phyloP scores from a whole-genome alignment of 208 protist genomes.

The Angomonas desouzai region DNA sequence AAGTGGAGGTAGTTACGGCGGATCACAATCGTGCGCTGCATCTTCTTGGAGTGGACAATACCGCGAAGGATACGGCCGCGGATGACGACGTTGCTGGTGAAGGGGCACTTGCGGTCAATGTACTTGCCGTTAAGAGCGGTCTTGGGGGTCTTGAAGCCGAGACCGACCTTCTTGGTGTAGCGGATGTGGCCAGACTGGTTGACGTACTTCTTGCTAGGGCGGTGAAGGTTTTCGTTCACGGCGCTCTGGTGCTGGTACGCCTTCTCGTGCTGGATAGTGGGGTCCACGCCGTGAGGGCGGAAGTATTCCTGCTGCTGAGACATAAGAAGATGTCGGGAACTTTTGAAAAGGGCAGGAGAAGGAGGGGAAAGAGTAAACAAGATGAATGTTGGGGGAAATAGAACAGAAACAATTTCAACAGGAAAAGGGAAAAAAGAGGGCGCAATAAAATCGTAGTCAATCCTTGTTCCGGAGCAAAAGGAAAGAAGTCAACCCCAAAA shows the following conservation, averaged over 20 bases:
- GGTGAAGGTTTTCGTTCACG: constrained; percentile 89
- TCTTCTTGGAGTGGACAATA: constrained; percentile 98
- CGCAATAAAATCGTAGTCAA: no score
- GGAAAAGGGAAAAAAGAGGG: no score
- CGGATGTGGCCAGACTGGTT: constrained; percentile 88
- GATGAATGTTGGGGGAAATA: no score
- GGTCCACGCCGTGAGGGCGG: constrained; percentile 24
- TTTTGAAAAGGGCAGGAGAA: not conserved
- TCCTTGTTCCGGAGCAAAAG: no score
- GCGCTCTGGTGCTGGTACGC: constrained; percentile 91
- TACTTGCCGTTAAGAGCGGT: constrained; percentile 98
- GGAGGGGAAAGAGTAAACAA: constrained; percentile 6
- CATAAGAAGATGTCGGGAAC: constrained; percentile 12
- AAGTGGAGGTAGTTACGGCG: constrained; percentile 99
- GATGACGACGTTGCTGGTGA: constrained; percentile 99
- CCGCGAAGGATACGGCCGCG: constrained; percentile 99
- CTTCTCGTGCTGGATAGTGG: constrained; percentile 89
- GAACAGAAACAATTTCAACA: no score
- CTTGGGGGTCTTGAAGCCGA: constrained; percentile 99
- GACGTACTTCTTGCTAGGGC: constrained; percentile 30
- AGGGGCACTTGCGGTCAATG: constrained; percentile 99
- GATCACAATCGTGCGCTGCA: constrained; percentile 98
- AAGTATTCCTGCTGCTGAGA: constrained; percentile 21
- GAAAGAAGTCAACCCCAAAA: not conserved
- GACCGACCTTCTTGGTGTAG: constrained; percentile 96